Conservation (phyloP, 768 basidiomycete genomes). For the Nevesoporus exiguus region DNA sequence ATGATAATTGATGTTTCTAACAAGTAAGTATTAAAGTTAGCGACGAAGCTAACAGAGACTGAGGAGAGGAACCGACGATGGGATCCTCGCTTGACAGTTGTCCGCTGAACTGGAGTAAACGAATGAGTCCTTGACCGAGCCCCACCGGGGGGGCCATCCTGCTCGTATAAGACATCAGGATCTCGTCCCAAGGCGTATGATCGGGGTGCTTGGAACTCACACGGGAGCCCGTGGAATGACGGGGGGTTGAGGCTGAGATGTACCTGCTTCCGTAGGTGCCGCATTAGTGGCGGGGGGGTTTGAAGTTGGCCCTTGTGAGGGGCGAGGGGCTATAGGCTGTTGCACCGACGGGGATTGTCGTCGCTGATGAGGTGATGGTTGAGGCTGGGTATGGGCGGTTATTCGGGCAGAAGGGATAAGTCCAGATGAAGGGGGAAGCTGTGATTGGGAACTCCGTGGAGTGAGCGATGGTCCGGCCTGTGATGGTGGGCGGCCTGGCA, state of each 20-base stretch:
- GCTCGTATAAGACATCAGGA: constrained; percentile 19
- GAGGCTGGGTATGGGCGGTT: constrained; percentile 35
- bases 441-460: constrained; percentile 39
- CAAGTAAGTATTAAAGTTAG: constrained; percentile 5
- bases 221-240: constrained; percentile 29
- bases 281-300: constrained; percentile 23
- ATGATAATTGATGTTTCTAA: constrained; percentile 61
- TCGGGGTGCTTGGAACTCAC: constrained; percentile 21
- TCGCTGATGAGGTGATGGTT: constrained; percentile 31
- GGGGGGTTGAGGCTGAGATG: constrained; percentile 33
- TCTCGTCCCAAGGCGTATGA: constrained; percentile 1
- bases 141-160: constrained; percentile 40
- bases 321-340: constrained; percentile 37
- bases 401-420: constrained; percentile 30
- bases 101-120: constrained; percentile 69
- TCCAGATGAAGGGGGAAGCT: constrained; percentile 35
- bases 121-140: constrained; percentile 59
- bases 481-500: constrained; percentile 48
- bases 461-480: constrained; percentile 47
- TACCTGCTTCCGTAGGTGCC: constrained; percentile 27
- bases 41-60: neutral
- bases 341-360: constrained; percentile 35
- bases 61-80: constrained; percentile 33
- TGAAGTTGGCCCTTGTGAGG: constrained; percentile 28
- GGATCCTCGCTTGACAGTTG: constrained; percentile 53